Evolutionary conservation across 768 basidiomycete genomes (phyloP).

Genomic region (Trametes punicea): DNA sequence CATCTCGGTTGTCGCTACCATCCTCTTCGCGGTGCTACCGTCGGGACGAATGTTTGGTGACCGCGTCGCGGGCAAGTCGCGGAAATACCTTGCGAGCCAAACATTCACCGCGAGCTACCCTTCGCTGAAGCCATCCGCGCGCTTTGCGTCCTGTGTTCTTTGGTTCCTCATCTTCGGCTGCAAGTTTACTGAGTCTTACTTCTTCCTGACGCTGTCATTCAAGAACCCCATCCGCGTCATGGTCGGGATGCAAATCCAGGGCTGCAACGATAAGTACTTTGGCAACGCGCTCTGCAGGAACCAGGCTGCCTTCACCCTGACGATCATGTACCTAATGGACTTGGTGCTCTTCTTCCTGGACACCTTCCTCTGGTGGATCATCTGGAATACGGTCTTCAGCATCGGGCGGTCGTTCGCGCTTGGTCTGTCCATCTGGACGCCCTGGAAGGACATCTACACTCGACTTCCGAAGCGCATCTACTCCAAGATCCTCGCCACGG

Average conservation of each 20-base stretch:
- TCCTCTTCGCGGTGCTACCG: conserved; percentile 88
- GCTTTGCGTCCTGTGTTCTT: conserved; percentile 75
- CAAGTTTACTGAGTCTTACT: conserved; percentile 97
- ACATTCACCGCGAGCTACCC: conserved; percentile 98
- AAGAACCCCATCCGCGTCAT: conserved; percentile 90
- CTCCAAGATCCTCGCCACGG: conserved; percentile 89
- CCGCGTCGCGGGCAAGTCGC: conserved; percentile 88
- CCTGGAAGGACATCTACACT: conserved; percentile 97
- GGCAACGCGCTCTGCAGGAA: conserved; percentile 82
- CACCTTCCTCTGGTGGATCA: conserved; percentile 99
- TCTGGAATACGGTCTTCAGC: conserved; percentile 96
- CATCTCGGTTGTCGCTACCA: conserved; percentile 81
- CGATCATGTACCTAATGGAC: conserved; percentile 99
- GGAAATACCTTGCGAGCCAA: conserved; percentile 97
- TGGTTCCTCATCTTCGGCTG: conserved; percentile 95
- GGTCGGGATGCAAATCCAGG: conserved; percentile 95
- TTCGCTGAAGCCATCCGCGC: conserved; percentile 52
- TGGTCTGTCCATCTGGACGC: conserved; percentile 97
- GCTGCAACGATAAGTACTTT: conserved; percentile 83
- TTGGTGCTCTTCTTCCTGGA: conserved; percentile 96
- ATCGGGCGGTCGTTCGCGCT: conserved; percentile 85
- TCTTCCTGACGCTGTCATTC: conserved; percentile 95
- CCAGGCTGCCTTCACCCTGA: conserved; percentile 91
- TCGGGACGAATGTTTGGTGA: conserved; percentile 99
- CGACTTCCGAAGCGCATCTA: conserved; percentile 96